phyloP scores from a whole-genome alignment of 1,284 basidiomycete species.

The Naganishia cerealis region DNA sequence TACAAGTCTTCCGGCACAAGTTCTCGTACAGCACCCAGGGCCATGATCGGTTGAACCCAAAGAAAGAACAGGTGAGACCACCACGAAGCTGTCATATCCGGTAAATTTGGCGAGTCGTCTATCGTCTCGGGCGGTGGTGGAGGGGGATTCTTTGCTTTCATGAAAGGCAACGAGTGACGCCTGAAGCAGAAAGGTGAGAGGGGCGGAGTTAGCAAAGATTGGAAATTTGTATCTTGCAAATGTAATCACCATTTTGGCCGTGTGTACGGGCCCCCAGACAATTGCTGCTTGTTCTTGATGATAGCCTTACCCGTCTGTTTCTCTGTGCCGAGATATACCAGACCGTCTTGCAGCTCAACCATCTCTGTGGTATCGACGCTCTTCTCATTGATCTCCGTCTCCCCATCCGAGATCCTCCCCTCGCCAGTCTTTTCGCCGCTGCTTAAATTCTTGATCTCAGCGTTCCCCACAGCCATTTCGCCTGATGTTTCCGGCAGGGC shows the following conservation, averaged over 20 bases:
- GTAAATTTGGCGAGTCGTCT: constrained; percentile 60
- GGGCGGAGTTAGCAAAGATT: constrained; percentile 19
- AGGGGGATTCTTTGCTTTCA: constrained; percentile 51
- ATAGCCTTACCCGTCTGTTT: constrained; percentile 45
- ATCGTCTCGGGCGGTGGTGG: constrained; percentile 60
- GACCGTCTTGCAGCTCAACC: constrained; percentile 29
- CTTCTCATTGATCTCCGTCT: constrained; percentile 14
- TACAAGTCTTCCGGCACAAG: constrained; percentile 82
- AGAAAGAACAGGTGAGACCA: constrained; percentile 62
- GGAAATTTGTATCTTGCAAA: neutral
- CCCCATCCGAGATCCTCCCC: neutral
- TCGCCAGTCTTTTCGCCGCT: constrained; percentile 6
- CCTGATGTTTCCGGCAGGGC: neutral
- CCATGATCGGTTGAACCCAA: constrained; percentile 75
- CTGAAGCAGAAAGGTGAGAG: constrained; percentile 34
- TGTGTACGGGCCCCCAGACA: constrained; percentile 48
- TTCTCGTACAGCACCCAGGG: constrained; percentile 63
- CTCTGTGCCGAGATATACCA: constrained; percentile 33
- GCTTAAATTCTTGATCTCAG: neutral
- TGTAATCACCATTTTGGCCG: constrained; percentile 47
- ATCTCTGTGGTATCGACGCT: constrained; percentile 7
- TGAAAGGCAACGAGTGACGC: constrained; percentile 52
- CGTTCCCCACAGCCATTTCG: neutral
- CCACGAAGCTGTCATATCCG: constrained; percentile 60
- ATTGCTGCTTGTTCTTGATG: constrained; percentile 47